Evolutionary conservation across 1,284 basidiomycete genomes (phyloP), one percentile per base, ranked within the genome.

Genomic region (Ganoderma lingzhi): DNA sequence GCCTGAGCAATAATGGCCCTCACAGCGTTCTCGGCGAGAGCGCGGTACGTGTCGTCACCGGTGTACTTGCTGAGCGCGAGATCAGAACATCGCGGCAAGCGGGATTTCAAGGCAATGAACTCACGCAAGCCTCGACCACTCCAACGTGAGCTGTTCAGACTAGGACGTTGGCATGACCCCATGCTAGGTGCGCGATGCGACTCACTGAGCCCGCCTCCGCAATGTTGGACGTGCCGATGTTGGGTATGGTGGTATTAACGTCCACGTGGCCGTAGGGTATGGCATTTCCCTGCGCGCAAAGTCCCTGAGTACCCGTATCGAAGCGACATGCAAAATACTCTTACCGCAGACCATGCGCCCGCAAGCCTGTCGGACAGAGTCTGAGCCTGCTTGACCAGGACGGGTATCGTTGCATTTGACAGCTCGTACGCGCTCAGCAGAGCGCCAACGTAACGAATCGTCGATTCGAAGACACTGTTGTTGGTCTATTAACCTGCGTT

Each of bases 391-490:
- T 87, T 79, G 3, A 94, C 80, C 45, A 94, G 82, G 12, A 82
- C 77, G 0, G 82, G 80, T 71, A 86, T 81, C 64, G 87, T 77
- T 76, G 88, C 80, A 9, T 89, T 90, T 59, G 90, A 93, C 32
- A 98, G 86, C 78, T 97, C 96, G 78, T 94, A 96, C 0, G 96
- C 91, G 60, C 92, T 93, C 35, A 98, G 79, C 44, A 91, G 80
- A 3, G 89, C 89, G 9, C 85, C 91, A 2, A 92, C 77, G 84
- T 87, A 96, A n/a, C 96, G 93, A 72, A 98, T 98, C 0, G 91
- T 94, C 0, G 94, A 96, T 82, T 97, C 96, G 77, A 97, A 97
- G 3, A 96, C 84, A 64, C 93, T 92, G 71, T 48, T 14, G 10
- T 51, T 48, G 1, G 45, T 23, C 6, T 3, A 51, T 51, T 23